Conservation (phyloP, 352 stramenopile genomes). For the Globisporangium polare region DNA sequence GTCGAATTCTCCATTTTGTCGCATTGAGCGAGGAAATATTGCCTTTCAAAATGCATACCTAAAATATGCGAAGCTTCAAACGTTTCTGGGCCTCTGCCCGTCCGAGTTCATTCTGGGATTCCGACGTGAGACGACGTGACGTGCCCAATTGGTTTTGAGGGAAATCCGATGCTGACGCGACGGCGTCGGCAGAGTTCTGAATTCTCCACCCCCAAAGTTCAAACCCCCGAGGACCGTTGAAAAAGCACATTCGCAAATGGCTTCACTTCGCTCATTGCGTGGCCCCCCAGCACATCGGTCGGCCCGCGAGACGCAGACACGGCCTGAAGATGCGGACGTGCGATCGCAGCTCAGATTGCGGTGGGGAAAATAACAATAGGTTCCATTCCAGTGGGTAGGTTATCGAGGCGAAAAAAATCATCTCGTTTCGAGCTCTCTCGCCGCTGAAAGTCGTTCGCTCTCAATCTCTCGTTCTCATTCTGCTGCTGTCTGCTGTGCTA, state of each 20-base stretch:
- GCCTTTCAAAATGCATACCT: background rate
- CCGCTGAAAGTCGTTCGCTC: background rate
- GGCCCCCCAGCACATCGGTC: no score
- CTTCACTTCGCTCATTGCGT: background rate
- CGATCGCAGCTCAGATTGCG: background rate
- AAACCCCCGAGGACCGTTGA: no score
- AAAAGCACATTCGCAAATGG: background rate
- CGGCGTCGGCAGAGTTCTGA: background rate
- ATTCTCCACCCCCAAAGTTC: no score
- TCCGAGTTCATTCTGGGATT: background rate
- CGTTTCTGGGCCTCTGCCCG: background rate
- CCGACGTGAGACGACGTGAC: slow-evolving; percentile 7
- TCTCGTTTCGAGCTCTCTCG: background rate
- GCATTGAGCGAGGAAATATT: no score
- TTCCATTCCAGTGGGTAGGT: slow-evolving; percentile 1
- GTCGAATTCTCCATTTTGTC: no score
- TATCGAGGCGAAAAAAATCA: background rate
- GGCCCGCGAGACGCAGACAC: background rate
- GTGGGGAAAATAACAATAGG: slow-evolving; percentile 6
- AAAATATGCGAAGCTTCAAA: background rate
- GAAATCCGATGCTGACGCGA: slow-evolving; percentile 3
- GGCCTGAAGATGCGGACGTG: background rate
- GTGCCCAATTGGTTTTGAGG: background rate
- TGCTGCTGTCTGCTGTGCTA: background rate
- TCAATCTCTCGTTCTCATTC: background rate